These are phyloP conservation scores for Chaetomiaceae sp. DNA, from an alignment of 2,329 filamentous ascomycete species.

Conservation along the genomic window DNA sequence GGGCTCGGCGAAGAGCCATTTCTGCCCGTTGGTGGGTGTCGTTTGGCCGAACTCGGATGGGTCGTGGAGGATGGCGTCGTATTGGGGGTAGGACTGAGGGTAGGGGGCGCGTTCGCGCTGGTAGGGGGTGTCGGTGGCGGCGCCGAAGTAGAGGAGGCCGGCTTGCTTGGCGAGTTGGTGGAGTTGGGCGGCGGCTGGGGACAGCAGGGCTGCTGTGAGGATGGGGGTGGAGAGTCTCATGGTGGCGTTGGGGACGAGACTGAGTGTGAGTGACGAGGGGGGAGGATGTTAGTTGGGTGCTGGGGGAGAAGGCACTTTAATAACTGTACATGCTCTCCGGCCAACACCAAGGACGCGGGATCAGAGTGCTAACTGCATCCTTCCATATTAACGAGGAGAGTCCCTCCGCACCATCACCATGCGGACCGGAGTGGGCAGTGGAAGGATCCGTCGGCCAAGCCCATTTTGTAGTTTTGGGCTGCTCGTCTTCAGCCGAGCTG, in stretches of 20 bases:
- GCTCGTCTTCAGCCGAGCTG: constrained; percentile 15
- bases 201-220: constrained; percentile 24
- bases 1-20: constrained; percentile 60
- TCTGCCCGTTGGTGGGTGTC: constrained; percentile 56
- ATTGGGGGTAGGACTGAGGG: constrained; percentile 48
- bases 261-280: neutral
- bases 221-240: constrained; percentile 16
- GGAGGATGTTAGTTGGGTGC: neutral
- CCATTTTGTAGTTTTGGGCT: constrained; percentile 8
- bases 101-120: constrained; percentile 41
- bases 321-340: neutral
- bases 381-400: neutral
- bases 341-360: constrained; percentile 14
- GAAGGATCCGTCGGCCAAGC: neutral
- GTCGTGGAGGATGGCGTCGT: constrained; percentile 50
- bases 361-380: constrained; percentile 2
- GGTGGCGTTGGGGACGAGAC: neutral
- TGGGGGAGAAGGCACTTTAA: neutral
- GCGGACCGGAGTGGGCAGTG: neutral
- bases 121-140: constrained; percentile 51
- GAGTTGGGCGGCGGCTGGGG: constrained; percentile 37
- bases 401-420: too few relatives aligned
- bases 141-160: constrained; percentile 57
- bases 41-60: constrained; percentile 56
- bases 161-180: constrained; percentile 47